Conservation (phyloP, 345 rosid species). For the Eucalyptus tenuipes region DNA sequence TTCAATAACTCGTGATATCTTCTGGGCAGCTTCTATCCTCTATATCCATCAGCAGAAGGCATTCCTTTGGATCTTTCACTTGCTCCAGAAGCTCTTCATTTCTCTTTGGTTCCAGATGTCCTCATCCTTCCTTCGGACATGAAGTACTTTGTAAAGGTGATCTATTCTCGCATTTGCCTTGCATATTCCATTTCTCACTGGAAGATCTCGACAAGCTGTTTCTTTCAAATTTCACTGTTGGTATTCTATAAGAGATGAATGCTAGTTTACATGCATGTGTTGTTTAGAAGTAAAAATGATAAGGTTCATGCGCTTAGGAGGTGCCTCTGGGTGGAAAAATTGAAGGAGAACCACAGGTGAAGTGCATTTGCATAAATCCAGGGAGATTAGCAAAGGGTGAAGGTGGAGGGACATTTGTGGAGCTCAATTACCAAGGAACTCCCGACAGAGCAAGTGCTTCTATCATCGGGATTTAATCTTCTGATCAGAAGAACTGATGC, state of each 20-base stretch:
- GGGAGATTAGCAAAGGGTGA: conserved; percentile 85
- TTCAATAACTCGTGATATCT: not conserved
- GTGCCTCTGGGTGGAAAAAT: conserved; percentile 37
- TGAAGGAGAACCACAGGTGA: conserved; percentile 43
- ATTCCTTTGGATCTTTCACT: conserved; percentile 73
- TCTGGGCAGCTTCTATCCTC: conserved; percentile 70
- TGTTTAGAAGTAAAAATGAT: not conserved
- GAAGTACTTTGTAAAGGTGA: conserved; percentile 71
- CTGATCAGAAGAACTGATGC: not conserved
- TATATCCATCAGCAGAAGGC: conserved; percentile 76
- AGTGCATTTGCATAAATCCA: conserved; percentile 76
- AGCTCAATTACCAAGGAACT: conserved; percentile 46
- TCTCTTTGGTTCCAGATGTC: conserved; percentile 51
- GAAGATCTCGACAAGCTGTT: not conserved
- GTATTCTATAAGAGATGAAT: not conserved
- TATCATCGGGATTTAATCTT: conserved; percentile 41
- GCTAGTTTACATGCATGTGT: not conserved
- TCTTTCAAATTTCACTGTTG: not conserved
- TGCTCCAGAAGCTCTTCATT: conserved; percentile 50
- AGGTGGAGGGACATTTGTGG: conserved; percentile 79
- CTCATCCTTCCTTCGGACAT: conserved; percentile 79
- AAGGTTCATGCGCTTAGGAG: conserved; percentile 20
- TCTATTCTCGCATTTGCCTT: not conserved
- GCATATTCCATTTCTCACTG: not conserved
- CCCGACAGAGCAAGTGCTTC: conserved; percentile 57